Evolutionary conservation across 2,329 filamentous ascomycete genomes (phyloP).

Genomic region (Rosellinia necatrix): DNA sequence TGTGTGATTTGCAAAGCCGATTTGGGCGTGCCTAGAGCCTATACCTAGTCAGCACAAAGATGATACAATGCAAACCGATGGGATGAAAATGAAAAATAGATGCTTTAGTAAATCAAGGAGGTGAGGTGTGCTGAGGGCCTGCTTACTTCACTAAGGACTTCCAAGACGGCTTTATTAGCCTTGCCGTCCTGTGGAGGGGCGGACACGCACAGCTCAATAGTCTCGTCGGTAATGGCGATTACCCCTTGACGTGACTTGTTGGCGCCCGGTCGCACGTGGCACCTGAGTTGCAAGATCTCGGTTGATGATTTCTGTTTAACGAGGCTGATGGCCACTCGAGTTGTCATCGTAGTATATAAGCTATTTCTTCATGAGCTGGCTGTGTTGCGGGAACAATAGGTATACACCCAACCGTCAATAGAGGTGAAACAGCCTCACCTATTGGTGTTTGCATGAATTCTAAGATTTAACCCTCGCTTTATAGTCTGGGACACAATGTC

Average conservation of each 20-base stretch:
- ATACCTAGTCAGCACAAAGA: constrained; percentile 5
- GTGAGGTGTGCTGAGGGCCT: not conserved
- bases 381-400: not conserved
- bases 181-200: constrained; percentile 69
- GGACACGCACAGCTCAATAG: constrained; percentile 67
- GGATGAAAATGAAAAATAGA: too few relatives aligned
- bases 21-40: constrained; percentile 66
- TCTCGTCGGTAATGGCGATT: constrained; percentile 56
- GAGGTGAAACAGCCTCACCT: not conserved
- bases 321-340: constrained; percentile 54
- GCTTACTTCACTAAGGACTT: constrained; percentile 61
- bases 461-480: too few relatives aligned
- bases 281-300: constrained; percentile 60
- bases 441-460: too few relatives aligned
- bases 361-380: constrained; percentile 2
- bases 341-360: constrained; percentile 34
- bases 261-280: constrained; percentile 70
- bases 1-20: constrained; percentile 66
- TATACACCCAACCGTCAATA: not conserved
- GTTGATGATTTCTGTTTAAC: constrained; percentile 51
- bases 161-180: constrained; percentile 69
- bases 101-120: not conserved
- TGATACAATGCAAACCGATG: not conserved
- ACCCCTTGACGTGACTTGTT: constrained; percentile 67
- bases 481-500: too few relatives aligned